Evolutionary conservation across 768 basidiomycete genomes (phyloP).

Genomic region (Infundibulicybe gibba): DNA sequence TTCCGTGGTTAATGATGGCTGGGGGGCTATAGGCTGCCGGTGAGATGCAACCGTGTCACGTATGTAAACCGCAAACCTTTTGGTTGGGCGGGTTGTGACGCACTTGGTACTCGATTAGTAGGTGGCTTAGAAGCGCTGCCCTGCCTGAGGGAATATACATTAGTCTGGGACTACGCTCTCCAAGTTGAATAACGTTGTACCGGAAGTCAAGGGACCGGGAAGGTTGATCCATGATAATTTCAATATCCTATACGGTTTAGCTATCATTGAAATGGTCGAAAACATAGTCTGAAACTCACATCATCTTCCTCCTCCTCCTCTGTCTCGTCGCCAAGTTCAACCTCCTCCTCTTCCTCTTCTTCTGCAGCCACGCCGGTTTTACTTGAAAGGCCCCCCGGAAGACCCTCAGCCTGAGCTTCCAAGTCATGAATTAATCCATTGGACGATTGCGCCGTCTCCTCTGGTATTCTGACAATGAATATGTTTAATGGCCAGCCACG

Average conservation of each 20-base stretch:
- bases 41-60: conserved; percentile 3
- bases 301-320: conserved; percentile 45
- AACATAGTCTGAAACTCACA: conserved; percentile 15
- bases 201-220: conserved; percentile 73
- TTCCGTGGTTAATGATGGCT: conserved; percentile 73
- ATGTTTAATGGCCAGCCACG: conserved; percentile 1
- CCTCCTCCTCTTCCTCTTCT: conserved; percentile 22
- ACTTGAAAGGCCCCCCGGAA: conserved; percentile 16
- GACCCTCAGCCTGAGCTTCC: conserved; percentile 39
- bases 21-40: conserved; percentile 27
- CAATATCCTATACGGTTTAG: conserved; percentile 57
- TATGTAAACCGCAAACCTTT: conserved; percentile 15
- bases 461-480: conserved; percentile 24
- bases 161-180: not conserved
- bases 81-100: conserved; percentile 24
- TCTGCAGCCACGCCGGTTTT: conserved; percentile 21
- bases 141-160: conserved; percentile 24
- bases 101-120: conserved; percentile 24
- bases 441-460: conserved; percentile 38
- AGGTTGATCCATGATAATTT: conserved; percentile 86
- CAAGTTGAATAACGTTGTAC: conserved; percentile 28
- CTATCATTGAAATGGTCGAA: not conserved
- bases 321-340: conserved; percentile 32
- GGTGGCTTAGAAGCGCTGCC: conserved; percentile 25
- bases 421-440: conserved; percentile 49